phyloP scores from a whole-genome alignment of 805 yeast genomes.

The Groenewaldozyma salmanticensis region DNA sequence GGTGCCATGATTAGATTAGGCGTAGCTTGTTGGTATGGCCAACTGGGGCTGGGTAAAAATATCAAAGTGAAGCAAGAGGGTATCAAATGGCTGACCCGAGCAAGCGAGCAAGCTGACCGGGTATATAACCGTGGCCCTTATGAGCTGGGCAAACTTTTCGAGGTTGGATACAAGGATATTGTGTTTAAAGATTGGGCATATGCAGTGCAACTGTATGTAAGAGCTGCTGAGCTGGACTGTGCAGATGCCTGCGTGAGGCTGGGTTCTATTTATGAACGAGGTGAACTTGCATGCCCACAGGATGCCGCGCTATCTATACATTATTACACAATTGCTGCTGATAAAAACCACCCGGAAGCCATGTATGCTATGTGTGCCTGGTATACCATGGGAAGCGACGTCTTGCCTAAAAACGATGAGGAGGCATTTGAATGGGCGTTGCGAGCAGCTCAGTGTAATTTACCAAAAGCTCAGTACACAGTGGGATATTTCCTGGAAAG shows the following conservation, averaged over 20 bases:
- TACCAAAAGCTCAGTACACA: slow-evolving; percentile 76
- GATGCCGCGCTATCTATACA: slow-evolving; percentile 82
- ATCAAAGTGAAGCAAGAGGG: slow-evolving; percentile 72
- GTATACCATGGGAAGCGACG: slow-evolving; percentile 85
- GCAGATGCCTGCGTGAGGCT: slow-evolving; percentile 67
- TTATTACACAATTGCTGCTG: slow-evolving; percentile 85
- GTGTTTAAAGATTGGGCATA: slow-evolving; percentile 75
- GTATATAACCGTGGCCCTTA: slow-evolving; percentile 88
- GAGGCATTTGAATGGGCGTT: slow-evolving; percentile 95
- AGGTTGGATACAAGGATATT: slow-evolving; percentile 76
- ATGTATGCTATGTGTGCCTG: slow-evolving; percentile 95
- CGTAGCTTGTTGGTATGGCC: slow-evolving; percentile 68
- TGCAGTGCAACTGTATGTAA: slow-evolving; percentile 76
- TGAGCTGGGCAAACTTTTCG: slow-evolving; percentile 79
- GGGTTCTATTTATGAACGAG: slow-evolving; percentile 80
- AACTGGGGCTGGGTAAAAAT: slow-evolving; percentile 66
- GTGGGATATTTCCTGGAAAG: slow-evolving; percentile 74
- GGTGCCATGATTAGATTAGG: slow-evolving; percentile 96
- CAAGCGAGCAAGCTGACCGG: slow-evolving; percentile 74
- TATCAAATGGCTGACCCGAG: slow-evolving; percentile 85
- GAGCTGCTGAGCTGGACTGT: slow-evolving; percentile 84
- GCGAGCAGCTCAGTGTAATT: slow-evolving; percentile 67
- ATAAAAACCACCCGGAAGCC: slow-evolving; percentile 76
- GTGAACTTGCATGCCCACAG: slow-evolving; percentile 54
- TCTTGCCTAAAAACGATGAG: slow-evolving; percentile 60